These are phyloP conservation scores for Conidiobolus incongruus DNA, from an alignment of 371 early-diverging fungal species.

Conservation along the genomic window DNA sequence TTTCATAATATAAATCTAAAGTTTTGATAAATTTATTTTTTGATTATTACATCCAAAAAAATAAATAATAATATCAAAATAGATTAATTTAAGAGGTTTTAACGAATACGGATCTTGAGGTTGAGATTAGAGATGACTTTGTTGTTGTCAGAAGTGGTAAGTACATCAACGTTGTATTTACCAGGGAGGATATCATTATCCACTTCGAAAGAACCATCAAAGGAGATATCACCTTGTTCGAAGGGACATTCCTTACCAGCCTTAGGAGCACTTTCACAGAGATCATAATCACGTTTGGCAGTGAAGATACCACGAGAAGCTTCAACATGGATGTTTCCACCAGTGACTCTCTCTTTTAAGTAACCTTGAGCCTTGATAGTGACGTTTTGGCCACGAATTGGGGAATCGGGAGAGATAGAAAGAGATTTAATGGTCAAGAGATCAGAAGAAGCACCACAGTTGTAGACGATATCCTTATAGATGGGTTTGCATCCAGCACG, in stretches of 20 bases:
- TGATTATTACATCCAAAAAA: no score
- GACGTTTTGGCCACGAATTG: not conserved
- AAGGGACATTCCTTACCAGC: not conserved
- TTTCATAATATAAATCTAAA: no score
- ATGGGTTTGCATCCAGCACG: no score
- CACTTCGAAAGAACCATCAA: not conserved
- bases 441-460: constrained; percentile 1
- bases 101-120: not conserved
- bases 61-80: no score
- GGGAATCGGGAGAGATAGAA: not conserved
- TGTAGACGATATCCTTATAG: not conserved
- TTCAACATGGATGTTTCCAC: not conserved
- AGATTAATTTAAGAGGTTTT: no score
- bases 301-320: no score
- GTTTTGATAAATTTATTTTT: no score
- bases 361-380: not conserved
- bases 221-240: not conserved
- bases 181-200: not conserved
- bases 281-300: not conserved
- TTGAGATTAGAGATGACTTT: not conserved
- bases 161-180: not conserved
- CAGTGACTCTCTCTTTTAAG: not conserved
- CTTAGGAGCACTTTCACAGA: not conserved
- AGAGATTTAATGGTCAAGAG: not conserved
- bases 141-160: not conserved